These are phyloP conservation scores for Linderniella brevidens DNA, from an alignment of 257 asterid genomes.

Conservation along the genomic window DNA sequence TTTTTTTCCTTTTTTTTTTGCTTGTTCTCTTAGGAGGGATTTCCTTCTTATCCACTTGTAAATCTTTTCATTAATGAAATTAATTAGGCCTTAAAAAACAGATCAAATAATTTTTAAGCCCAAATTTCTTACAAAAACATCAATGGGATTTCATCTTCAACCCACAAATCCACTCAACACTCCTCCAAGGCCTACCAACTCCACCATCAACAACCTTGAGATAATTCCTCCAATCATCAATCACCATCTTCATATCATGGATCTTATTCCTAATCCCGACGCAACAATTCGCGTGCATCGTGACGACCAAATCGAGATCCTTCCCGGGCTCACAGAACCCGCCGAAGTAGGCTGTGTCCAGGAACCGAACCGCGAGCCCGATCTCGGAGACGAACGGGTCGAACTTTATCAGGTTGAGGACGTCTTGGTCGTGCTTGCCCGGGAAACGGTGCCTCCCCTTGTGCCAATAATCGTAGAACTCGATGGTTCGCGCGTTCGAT, in stretches of 20 bases:
- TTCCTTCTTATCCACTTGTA: no score
- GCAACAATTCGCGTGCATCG: conserved; percentile 53
- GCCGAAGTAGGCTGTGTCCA: conserved; percentile 26
- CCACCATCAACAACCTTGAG: not conserved
- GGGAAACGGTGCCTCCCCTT: conserved; percentile 15
- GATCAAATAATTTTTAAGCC: no score
- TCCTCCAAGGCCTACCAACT: no score
- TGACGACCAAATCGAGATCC: conserved; percentile 21
- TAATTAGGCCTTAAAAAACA: no score
- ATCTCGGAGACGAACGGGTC: conserved; percentile 11
- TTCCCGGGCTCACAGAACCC: conserved; percentile 27
- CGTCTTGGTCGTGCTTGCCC: conserved; percentile 29
- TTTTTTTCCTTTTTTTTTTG: no score
- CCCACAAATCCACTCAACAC: no score
- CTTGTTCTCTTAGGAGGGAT: no score
- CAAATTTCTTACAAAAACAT: no score
- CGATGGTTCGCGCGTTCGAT: conserved; percentile 21
- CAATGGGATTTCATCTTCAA: no score
- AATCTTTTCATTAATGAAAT: no score
- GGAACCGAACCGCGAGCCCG: conserved; percentile 19
- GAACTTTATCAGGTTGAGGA: conserved; percentile 20
- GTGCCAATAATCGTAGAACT: conserved; percentile 31
- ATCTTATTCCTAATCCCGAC: conserved; percentile 20
- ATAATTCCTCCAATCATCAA: conserved; percentile 34
- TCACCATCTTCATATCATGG: conserved; percentile 23